Evolutionary conservation across 306 rosid genomes (phyloP), one percentile per base, ranked within the genome.

Genomic region (Benincasa hispida): DNA sequence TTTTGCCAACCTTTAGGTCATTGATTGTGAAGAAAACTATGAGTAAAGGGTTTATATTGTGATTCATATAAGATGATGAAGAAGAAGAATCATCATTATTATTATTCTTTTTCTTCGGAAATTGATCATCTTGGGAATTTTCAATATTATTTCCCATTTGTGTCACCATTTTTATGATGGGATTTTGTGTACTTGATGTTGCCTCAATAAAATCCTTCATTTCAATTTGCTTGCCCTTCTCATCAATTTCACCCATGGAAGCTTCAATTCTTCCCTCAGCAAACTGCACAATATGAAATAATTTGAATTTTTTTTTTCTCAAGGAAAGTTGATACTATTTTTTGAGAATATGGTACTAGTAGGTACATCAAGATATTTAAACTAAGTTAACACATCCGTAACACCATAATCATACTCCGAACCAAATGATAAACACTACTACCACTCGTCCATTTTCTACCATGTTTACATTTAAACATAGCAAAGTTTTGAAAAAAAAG

Each of bases 1-100:
- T 88, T 80, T 87, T 81, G 6, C 97, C 92, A 5, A 74, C 77
- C 39, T 81, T 77, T 5, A 88, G 74, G 76, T 93, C 93, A 19
- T 84, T 75, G 4, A 85, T n/a, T 47, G 92, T 88, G 78, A 93
- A 87, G 84, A 93, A 93, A 61, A 89, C 81, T 88, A 69, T 93
- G 9, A 78, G 7, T 17, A 83, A 78, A 81, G 90, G 87, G 57
- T 69, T 24, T 39, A 22, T 12, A 41, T 41, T 67, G 55, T 68
- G 54, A 4, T 68, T 51, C 74, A 68, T 41, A 42, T 68, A 55
- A 2, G 74, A 35, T 66, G 73, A 37, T n/a, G 73, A 67, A 3
- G 39, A 28, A 60, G 74, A 67, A 19, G 39, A 28, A 14, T 67
- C 53, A 67, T 0, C 15, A 65, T 32, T 30, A 34, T 28, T 28